These are phyloP conservation scores for Wickerhamiella sergipiensis DNA, from an alignment of 805 yeast species.

Conservation along the genomic window DNA sequence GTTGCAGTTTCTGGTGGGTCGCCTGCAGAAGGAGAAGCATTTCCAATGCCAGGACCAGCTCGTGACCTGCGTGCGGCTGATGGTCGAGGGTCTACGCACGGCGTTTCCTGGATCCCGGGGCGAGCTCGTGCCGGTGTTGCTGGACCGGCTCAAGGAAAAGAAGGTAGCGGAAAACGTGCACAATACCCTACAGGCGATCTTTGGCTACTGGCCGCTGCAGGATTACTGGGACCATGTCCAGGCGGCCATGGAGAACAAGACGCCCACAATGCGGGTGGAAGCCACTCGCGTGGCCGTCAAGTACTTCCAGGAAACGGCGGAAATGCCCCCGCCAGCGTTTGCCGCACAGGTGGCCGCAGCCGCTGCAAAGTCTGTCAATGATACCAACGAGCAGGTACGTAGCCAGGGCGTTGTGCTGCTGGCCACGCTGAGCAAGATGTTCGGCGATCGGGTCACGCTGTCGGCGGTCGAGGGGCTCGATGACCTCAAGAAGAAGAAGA, in stretches of 20 bases:
- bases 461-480: slow-evolving; percentile 57
- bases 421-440: slow-evolving; percentile 72
- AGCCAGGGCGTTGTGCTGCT: slow-evolving; percentile 61
- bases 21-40: slow-evolving; percentile 71
- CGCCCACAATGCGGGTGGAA: slow-evolving; percentile 70
- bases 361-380: slow-evolving; percentile 54
- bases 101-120: slow-evolving; percentile 17
- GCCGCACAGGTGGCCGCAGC: slow-evolving; percentile 42
- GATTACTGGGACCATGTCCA: slow-evolving; percentile 24
- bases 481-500: slow-evolving; percentile 57
- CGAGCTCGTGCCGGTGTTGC: slow-evolving; percentile 42
- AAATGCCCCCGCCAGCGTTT: slow-evolving; percentile 39
- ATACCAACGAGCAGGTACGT: slow-evolving; percentile 75
- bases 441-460: slow-evolving; percentile 57
- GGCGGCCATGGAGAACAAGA: slow-evolving; percentile 54
- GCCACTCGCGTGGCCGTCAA: slow-evolving; percentile 50
- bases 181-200: slow-evolving; percentile 53
- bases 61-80: slow-evolving; percentile 44
- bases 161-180: slow-evolving; percentile 34
- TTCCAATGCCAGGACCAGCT: slow-evolving; percentile 74
- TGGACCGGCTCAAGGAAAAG: slow-evolving; percentile 82
- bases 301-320: slow-evolving; percentile 39
- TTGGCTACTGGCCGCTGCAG: slow-evolving; percentile 21
- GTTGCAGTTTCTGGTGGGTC: slow-evolving; percentile 49
- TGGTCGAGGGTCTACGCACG: slow-evolving; percentile 57